Evolutionary conservation across 2,329 filamentous ascomycete species (phyloP).

Genomic region (Colletotrichum lentis): DNA sequence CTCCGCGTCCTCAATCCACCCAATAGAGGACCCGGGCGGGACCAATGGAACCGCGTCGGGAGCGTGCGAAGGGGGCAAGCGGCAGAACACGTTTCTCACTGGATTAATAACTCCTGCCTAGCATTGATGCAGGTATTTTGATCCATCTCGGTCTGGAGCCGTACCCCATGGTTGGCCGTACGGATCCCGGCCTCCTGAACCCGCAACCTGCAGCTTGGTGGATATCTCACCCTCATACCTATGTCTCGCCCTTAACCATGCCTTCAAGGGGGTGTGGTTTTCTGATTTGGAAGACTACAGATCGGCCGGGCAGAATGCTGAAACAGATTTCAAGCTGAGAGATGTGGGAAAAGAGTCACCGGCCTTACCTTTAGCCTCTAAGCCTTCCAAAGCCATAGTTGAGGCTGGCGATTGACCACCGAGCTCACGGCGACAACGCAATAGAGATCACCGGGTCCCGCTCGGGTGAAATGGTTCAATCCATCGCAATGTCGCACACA

Average conservation of each 20-base stretch:
- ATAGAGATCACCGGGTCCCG: background rate
- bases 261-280: background rate
- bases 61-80: background rate
- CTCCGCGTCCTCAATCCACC: constrained; percentile 6
- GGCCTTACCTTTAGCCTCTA: background rate
- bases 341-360: background rate
- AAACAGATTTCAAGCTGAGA: background rate
- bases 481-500: background rate
- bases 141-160: no score
- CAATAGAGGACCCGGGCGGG: no score
- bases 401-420: background rate
- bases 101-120: no score
- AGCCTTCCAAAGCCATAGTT: background rate
- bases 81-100: no score
- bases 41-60: background rate
- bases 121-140: no score
- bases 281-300: background rate
- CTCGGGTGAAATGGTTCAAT: background rate
- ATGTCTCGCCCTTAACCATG: constrained; percentile 18
- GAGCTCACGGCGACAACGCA: background rate
- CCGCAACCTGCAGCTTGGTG: constrained; percentile 5
- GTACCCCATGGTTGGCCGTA: background rate
- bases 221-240: background rate
- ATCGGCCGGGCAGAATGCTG: background rate
- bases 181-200: background rate